Evolutionary conservation across 202 grass and related monocot genomes (phyloP).

Genomic region (Elaeis oleifera): DNA sequence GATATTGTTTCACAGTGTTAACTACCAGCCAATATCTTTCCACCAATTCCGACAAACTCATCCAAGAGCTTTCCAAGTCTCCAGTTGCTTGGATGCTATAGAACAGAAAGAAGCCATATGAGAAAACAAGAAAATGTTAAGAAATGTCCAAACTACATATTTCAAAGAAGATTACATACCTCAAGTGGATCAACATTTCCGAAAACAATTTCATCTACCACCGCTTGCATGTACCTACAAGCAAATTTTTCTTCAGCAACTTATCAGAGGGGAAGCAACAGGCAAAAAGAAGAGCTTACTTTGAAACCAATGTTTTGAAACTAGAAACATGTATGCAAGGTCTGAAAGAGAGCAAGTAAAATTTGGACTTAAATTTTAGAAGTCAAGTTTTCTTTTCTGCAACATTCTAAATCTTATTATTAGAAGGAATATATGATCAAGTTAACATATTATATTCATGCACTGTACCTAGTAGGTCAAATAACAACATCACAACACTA

Average conservation of each 20-base stretch:
- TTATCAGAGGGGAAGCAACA: too few species aligned
- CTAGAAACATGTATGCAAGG: too few species aligned
- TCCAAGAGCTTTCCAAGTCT: constrained; percentile 64
- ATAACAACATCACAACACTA: too few species aligned
- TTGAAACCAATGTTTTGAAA: too few species aligned
- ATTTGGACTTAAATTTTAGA: not conserved
- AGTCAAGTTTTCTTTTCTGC: not conserved
- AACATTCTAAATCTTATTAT: too few species aligned
- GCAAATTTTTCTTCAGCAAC: constrained; percentile 20
- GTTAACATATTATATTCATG: too few species aligned
- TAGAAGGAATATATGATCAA: too few species aligned
- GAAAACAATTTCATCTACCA: constrained; percentile 77
- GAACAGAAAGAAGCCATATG: constrained; percentile 16
- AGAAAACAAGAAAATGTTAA: not conserved
- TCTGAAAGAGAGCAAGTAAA: too few species aligned
- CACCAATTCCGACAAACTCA: constrained; percentile 54
- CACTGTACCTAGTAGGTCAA: too few species aligned
- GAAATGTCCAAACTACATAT: constrained; percentile 4
- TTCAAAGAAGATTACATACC: constrained; percentile 29
- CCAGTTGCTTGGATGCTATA: constrained; percentile 68
- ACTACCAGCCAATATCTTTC: constrained; percentile 58
- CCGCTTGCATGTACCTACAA: constrained; percentile 94
- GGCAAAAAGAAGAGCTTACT: too few species aligned
- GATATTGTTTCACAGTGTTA: constrained; percentile 6
- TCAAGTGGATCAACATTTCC: constrained; percentile 58